Conservation (phyloP, 352 stramenopile species). For the Achlya hypogyna region DNA sequence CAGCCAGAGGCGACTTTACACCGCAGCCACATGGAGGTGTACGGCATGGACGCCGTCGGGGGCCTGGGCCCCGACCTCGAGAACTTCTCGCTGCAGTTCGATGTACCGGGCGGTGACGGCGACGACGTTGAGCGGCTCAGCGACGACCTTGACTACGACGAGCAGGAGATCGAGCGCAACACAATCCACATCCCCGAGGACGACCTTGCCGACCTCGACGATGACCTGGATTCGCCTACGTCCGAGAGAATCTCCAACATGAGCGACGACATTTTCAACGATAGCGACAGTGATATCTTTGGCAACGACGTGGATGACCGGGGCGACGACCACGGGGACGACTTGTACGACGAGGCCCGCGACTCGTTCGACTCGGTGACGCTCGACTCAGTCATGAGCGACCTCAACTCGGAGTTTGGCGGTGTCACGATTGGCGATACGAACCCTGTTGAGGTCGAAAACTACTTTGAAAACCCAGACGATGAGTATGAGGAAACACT, state of each 20-base stretch:
- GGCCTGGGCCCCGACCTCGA: neutral
- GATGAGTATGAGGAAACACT: slow-evolving; percentile 14
- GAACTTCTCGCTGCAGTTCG: slow-evolving; percentile 18
- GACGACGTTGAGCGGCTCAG: slow-evolving; percentile 18
- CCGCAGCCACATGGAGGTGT: neutral
- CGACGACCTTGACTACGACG: slow-evolving; percentile 21
- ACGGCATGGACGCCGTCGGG: neutral
- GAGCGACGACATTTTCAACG: slow-evolving; percentile 31
- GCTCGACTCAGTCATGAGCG: slow-evolving; percentile 20
- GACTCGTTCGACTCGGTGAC: slow-evolving; percentile 20
- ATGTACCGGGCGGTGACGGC: neutral
- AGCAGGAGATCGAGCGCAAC: slow-evolving; percentile 20
- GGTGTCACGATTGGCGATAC: neutral
- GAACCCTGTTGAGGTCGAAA: slow-evolving; percentile 25
- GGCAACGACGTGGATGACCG: slow-evolving; percentile 30
- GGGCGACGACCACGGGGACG: slow-evolving; percentile 22
- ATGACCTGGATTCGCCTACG: slow-evolving; percentile 28
- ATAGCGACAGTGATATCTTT: slow-evolving; percentile 35
- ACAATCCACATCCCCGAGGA: slow-evolving; percentile 18
- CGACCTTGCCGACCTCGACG: slow-evolving; percentile 69
- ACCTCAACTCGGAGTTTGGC: slow-evolving; percentile 27
- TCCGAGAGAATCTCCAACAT: slow-evolving; percentile 23
- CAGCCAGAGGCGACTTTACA: neutral
- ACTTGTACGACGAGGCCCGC: slow-evolving; percentile 50
- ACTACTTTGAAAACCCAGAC: slow-evolving; percentile 27